These are phyloP conservation scores for Phytophthora nicotianae DNA, from an alignment of 352 stramenopile genomes.

Conservation along the genomic window DNA sequence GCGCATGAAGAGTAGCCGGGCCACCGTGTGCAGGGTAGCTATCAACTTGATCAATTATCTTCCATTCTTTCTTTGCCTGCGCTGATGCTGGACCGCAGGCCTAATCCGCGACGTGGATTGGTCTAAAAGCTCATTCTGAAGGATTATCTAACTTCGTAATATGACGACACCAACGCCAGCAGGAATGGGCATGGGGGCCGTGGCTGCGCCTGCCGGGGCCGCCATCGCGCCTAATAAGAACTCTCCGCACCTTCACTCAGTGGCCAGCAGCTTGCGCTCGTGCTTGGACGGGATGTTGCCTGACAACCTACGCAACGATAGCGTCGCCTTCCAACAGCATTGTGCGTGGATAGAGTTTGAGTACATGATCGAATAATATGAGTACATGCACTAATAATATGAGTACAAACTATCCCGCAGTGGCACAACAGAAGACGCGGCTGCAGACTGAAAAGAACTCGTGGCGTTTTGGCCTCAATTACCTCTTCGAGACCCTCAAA, in stretches of 20 bases:
- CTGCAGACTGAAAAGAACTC: constrained; percentile 87
- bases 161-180: constrained; percentile 32
- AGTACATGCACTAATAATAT: constrained; percentile 1
- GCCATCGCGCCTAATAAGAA: constrained; percentile 52
- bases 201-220: not conserved
- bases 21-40: not conserved
- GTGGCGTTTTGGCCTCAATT: constrained; percentile 89
- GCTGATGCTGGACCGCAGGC: too few species aligned
- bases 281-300: constrained; percentile 88
- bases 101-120: not conserved
- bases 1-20: not conserved
- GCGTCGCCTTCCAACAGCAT: constrained; percentile 73
- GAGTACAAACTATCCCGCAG: constrained; percentile 28
- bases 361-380: constrained; percentile 11
- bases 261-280: constrained; percentile 80
- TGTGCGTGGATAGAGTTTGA: constrained; percentile 34
- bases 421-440: constrained; percentile 74
- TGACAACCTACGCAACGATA: constrained; percentile 84
- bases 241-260: constrained; percentile 80
- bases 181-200: constrained; percentile 5
- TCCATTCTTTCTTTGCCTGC: not conserved
- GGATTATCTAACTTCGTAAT: not conserved
- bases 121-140: not conserved
- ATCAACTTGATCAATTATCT: not conserved
- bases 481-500: constrained; percentile 89